Conservation (phyloP, 768 basidiomycete species). For the Xerocomellus intermedius region DNA sequence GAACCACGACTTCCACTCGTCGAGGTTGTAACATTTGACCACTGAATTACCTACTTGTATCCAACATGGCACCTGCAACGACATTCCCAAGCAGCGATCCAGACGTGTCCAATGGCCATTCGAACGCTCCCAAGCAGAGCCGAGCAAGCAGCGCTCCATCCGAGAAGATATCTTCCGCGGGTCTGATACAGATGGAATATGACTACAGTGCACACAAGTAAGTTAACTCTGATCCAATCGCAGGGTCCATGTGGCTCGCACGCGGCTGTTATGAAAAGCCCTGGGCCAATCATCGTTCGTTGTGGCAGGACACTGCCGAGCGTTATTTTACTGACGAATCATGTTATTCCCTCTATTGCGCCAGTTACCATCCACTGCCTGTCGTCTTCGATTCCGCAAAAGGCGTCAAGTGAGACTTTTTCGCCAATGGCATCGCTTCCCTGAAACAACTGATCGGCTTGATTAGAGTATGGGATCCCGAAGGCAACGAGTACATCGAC, state of each 20-base stretch:
- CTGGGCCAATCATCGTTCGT: constrained; percentile 19
- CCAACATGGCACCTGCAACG: constrained; percentile 27
- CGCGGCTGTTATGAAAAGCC: constrained; percentile 19
- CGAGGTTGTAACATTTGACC: not conserved
- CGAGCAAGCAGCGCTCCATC: not conserved
- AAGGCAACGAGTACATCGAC: constrained; percentile 95
- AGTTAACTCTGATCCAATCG: constrained; percentile 33
- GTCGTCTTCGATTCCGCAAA: constrained; percentile 89
- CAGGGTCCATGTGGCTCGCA: constrained; percentile 16
- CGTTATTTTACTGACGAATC: constrained; percentile 32
- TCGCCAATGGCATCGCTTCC: constrained; percentile 23
- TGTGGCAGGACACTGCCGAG: constrained; percentile 7
- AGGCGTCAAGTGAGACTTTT: constrained; percentile 80
- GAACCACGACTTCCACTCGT: constrained; percentile 5
- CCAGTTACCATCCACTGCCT: constrained; percentile 93
- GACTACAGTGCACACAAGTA: constrained; percentile 88
- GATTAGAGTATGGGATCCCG: constrained; percentile 83
- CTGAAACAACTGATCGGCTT: not conserved
- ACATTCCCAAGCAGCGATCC: constrained; percentile 1
- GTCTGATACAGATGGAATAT: constrained; percentile 79
- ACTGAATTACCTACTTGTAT: not conserved
- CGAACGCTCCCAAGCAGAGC: constrained; percentile 17
- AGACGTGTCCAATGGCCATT: constrained; percentile 13
- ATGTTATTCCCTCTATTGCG: constrained; percentile 41
- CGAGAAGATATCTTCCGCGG: constrained; percentile 51